A percentile compares a stretch with the other conserved stretches of the same genome.
phyloP scores from a whole-genome alignment of 2,329 filamentous ascomycete species.

The Eurotiales sp. region DNA sequence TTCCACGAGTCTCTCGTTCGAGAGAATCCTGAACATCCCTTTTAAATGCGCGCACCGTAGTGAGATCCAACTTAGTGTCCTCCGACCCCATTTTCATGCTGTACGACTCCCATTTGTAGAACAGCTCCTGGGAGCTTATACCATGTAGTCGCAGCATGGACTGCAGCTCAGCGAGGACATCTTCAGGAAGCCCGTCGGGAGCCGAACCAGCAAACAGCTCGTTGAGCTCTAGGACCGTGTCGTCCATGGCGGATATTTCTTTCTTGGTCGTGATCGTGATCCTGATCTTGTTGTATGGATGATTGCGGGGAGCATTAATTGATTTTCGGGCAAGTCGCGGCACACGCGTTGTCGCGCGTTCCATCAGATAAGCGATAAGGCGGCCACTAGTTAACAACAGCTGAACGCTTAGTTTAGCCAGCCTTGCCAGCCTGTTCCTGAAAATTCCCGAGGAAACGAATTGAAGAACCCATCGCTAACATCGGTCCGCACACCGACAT shows the following conservation, averaged over 20 bases:
- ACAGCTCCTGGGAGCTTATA: slow-evolving; percentile 78
- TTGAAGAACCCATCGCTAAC: no score
- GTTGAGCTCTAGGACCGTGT: slow-evolving; percentile 51
- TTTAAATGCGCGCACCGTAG: slow-evolving; percentile 73
- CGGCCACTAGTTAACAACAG: no score
- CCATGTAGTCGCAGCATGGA: slow-evolving; percentile 83
- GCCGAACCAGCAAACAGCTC: slow-evolving; percentile 56
- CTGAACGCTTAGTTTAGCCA: not conserved
- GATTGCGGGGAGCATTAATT: slow-evolving; percentile 8
- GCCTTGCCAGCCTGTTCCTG: not conserved
- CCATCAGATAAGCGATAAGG: slow-evolving; percentile 10
- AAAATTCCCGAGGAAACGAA: no score
- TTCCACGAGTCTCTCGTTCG: slow-evolving; percentile 70
- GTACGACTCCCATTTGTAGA: slow-evolving; percentile 99
- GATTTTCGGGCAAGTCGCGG: slow-evolving; percentile 9
- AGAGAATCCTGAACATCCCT: slow-evolving; percentile 79
- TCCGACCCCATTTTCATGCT: slow-evolving; percentile 89
- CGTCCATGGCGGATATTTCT: slow-evolving; percentile 41
- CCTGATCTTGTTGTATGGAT: not conserved
- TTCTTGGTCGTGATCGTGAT: not conserved
- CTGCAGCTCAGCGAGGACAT: slow-evolving; percentile 75
- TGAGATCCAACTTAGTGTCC: slow-evolving; percentile 66
- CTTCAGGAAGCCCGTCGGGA: slow-evolving; percentile 62
- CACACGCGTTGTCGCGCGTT: slow-evolving; percentile 10
- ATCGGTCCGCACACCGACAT: no score